Base-by-base conservation (phyloP, 2,329 filamentous ascomycete genomes). In the Lasiodiplodia citricola region DNA sequence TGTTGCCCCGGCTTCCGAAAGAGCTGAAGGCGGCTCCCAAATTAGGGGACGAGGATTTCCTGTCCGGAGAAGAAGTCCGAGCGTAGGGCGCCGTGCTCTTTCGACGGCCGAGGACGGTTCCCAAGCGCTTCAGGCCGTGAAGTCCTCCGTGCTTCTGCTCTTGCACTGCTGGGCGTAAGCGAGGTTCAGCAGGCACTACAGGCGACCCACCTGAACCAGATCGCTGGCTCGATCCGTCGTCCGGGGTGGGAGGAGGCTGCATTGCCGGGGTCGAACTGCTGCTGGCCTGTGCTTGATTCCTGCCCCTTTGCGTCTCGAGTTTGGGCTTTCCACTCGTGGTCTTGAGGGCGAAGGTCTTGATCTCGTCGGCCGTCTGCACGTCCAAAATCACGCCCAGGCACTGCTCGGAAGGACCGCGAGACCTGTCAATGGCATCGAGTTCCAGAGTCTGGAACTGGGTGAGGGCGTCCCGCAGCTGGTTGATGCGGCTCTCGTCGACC, bases 361-460 rank as follows among this genome's bases (percentile, higher is more conserved):
- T 95, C 82, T 99, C 96, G 75, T 91, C 91, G 21, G 90, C 88
- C 0, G 94, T 97, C 77, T 93, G 91, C 52, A 97, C 89, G 77
- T 97, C 96, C 63, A 99, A 85, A 73, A 98, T 86, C 10, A 90
- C 86, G 72, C 93, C 93, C 68, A 99, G 83, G 31, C 93, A 93
- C 70, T 90, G 89, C 77, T 96, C 94, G 31, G 93, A 90, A 14
- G 90, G 89, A 69, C 88, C 84, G 71, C 93, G 89, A 70, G 87
- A 90, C 68, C 91, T 88, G 79, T 97, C 92, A 18, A 95, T 89
- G 73, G 92, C 89, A 77, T 99, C 96, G 35, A 93, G 88, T 79
- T 98, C 95, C 77, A 97, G 91, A 0, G 96, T 99, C 80, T 97
- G 91, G 74, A 95, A 92, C 76, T 97, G 94, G 0, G 96, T 98